These are phyloP conservation scores for Jacaranda mimosifolia DNA, from an alignment of 257 asterid genomes.

Conservation along the genomic window DNA sequence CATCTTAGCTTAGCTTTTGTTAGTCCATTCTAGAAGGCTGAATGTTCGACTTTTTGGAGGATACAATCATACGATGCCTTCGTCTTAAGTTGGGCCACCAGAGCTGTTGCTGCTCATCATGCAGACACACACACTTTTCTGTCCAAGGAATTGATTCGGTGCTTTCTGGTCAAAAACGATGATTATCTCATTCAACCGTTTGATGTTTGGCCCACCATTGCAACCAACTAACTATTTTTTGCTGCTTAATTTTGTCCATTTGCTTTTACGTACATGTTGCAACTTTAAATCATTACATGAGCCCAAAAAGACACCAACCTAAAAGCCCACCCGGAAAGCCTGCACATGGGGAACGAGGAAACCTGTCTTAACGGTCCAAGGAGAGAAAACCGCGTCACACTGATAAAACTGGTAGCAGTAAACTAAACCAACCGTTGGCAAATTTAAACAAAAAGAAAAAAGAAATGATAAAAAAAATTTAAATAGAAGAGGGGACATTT, in stretches of 20 bases:
- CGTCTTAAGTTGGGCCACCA: too few relatives aligned
- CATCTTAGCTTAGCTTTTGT: too few relatives aligned
- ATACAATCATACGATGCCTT: conserved; percentile 17
- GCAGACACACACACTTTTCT: neutral
- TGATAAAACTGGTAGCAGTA: too few relatives aligned
- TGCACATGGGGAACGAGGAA: neutral
- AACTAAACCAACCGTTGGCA: neutral
- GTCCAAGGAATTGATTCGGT: neutral
- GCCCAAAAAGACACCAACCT: neutral
- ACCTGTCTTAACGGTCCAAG: neutral
- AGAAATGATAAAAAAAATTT: too few relatives aligned
- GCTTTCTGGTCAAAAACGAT: conserved; percentile 31
- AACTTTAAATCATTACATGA: neutral
- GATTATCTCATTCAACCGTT: neutral
- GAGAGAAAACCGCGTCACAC: neutral
- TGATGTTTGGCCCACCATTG: neutral
- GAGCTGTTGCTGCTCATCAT: too few relatives aligned
- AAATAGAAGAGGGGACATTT: neutral
- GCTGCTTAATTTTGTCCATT: neutral
- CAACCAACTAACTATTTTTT: neutral
- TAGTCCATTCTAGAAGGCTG: neutral
- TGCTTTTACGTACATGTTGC: too few relatives aligned
- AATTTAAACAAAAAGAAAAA: too few relatives aligned
- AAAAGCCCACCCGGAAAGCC: neutral
- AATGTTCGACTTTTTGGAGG: conserved; percentile 40